A percentile compares a stretch with the other conserved stretches of the same genome.
phyloP scores from a whole-genome alignment of 78 protist genomes.

The Dictyostelium intermedium region DNA sequence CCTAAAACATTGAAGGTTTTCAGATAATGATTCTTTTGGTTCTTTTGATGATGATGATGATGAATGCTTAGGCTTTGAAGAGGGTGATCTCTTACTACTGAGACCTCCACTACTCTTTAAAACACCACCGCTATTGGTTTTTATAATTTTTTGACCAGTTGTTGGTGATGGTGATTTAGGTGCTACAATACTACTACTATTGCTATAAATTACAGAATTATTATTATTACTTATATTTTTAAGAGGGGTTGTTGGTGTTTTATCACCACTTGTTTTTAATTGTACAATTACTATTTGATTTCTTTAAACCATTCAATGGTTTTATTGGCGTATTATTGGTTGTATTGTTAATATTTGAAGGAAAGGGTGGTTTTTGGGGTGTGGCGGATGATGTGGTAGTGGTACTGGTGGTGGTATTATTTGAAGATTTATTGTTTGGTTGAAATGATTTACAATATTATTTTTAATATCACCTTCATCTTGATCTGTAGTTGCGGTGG shows the following conservation, averaged over 20 bases:
- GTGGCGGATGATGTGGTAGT: background rate
- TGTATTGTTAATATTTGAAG: background rate
- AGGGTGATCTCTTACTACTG: background rate
- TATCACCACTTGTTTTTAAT: conserved; percentile 22
- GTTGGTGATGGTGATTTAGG: conserved; percentile 1
- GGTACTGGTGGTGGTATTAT: too few species aligned
- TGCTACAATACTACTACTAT: conserved; percentile 2
- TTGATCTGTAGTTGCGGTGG: too few species aligned
- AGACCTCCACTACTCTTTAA: background rate
- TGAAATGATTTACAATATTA: background rate
- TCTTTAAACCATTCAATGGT: background rate
- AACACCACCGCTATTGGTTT: background rate
- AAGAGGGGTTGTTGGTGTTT: background rate
- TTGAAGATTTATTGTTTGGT: background rate
- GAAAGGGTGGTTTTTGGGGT: conserved; percentile 25
- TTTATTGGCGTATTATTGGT: background rate
- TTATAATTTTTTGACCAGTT: background rate
- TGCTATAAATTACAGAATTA: conserved; percentile 20
- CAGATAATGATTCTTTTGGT: conserved; percentile 70
- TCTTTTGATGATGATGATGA: too few species aligned
- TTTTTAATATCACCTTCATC: background rate
- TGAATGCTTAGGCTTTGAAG: background rate
- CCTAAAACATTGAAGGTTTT: conserved; percentile 42
- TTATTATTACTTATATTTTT: background rate
- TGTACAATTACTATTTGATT: conserved; percentile 5